Percentiles rank a stretch among this genome's conserved stretches.
Evolutionary conservation across 257 asterid genomes (phyloP).

Genomic region (Mitragyna speciosa): DNA sequence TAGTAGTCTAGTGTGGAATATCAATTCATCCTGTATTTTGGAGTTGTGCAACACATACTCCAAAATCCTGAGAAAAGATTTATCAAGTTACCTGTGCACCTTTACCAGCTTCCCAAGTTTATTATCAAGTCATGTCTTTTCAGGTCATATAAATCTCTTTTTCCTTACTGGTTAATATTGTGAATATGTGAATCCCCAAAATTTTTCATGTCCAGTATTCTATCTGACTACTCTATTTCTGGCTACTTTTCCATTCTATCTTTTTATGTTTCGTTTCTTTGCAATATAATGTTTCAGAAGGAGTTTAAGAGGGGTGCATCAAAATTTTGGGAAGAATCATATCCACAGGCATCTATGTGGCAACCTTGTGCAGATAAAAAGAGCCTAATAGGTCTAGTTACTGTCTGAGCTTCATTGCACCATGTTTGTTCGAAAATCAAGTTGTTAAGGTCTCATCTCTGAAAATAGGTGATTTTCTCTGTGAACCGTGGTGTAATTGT

Average conservation of each 20-base stretch:
- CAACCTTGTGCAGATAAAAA: constrained; percentile 70
- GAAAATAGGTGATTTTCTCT: constrained; percentile 22
- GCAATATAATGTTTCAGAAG: constrained; percentile 32
- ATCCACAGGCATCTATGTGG: constrained; percentile 64
- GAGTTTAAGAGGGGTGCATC: constrained; percentile 43
- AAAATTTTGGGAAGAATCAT: constrained; percentile 69
- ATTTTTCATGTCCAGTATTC: too few relatives aligned
- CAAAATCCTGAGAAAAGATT: not conserved
- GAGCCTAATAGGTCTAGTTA: constrained; percentile 41
- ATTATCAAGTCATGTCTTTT: too few relatives aligned
- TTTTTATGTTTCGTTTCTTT: not conserved
- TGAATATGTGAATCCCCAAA: too few relatives aligned
- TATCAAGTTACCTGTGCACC: not conserved
- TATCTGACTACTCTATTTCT: too few relatives aligned
- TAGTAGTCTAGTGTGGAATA: not conserved
- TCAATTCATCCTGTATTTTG: not conserved
- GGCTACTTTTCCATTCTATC: too few relatives aligned
- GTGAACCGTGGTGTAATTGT: constrained; percentile 34
- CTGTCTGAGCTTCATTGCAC: not conserved
- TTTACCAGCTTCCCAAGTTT: too few relatives aligned
- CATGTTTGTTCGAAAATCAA: constrained; percentile 1
- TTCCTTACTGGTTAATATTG: too few relatives aligned
- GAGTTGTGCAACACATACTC: not conserved
- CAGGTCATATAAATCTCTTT: too few relatives aligned
- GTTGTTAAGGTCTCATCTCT: constrained; percentile 5